Evolutionary conservation across 202 grass and related monocot species (phyloP).

Genomic region (Eragrostis tef): DNA sequence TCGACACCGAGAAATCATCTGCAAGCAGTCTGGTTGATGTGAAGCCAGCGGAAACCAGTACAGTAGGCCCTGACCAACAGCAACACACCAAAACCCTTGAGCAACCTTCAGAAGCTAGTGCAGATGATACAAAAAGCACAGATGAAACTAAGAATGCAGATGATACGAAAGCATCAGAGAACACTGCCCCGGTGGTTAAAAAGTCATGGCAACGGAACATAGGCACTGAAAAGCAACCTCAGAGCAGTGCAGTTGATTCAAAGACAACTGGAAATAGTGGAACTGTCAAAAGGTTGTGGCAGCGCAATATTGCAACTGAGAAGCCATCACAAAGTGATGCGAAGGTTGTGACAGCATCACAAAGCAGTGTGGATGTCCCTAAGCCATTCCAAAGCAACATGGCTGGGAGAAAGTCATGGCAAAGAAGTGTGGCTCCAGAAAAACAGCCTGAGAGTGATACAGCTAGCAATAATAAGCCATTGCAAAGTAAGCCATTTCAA

Average conservation of each 20-base stretch:
- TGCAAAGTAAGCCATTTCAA: slow-evolving; percentile 35
- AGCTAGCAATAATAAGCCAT: slow-evolving; percentile 43
- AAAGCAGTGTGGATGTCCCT: slow-evolving; percentile 45
- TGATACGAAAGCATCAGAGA: slow-evolving; percentile 43
- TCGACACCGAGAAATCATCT: slow-evolving; percentile 43
- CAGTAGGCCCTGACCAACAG: slow-evolving; percentile 28
- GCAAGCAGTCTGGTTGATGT: slow-evolving; percentile 42
- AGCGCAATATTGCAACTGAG: slow-evolving; percentile 43
- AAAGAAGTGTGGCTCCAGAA: slow-evolving; percentile 50
- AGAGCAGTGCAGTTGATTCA: slow-evolving; percentile 50
- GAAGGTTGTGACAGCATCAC: slow-evolving; percentile 37
- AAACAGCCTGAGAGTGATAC: slow-evolving; percentile 39
- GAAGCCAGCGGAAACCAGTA: slow-evolving; percentile 54
- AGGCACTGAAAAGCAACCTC: slow-evolving; percentile 43
- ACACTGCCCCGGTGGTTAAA: slow-evolving; percentile 33
- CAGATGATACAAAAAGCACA: slow-evolving; percentile 26
- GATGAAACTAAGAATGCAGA: slow-evolving; percentile 41
- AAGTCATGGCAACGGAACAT: slow-evolving; percentile 49
- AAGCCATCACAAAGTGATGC: slow-evolving; percentile 49
- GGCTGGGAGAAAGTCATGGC: slow-evolving; percentile 44
- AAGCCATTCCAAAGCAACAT: slow-evolving; percentile 39
- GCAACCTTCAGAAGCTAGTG: slow-evolving; percentile 46
- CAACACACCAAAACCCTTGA: slow-evolving; percentile 42
- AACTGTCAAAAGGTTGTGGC: slow-evolving; percentile 52
- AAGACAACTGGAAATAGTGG: slow-evolving; percentile 46